A percentile compares a stretch with the other conserved stretches of the same genome.
These are phyloP conservation scores for Pythium grandisporangium DNA, from an alignment of 352 stramenopile genomes.

Conservation along the genomic window DNA sequence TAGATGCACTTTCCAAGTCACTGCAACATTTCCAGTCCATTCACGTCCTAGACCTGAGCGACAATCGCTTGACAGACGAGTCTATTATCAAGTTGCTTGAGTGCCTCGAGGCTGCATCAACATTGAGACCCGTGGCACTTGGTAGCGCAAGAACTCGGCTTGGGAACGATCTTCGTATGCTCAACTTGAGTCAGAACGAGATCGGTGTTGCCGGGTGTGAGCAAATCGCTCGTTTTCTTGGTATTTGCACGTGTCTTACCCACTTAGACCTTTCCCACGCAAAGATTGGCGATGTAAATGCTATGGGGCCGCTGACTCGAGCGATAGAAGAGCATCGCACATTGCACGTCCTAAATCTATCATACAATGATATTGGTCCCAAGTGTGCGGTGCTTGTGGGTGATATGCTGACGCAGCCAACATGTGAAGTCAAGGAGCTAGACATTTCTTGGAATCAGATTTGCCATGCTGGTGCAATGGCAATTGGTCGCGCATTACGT, in stretches of 20 bases:
- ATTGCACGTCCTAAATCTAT: slow-evolving; percentile 44
- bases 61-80: slow-evolving; percentile 57
- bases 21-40: slow-evolving; percentile 49
- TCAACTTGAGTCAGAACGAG: slow-evolving; percentile 70
- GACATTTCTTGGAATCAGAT: slow-evolving; percentile 73
- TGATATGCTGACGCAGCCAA: slow-evolving; percentile 44
- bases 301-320: slow-evolving; percentile 29
- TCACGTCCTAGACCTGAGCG: slow-evolving; percentile 51
- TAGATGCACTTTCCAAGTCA: slow-evolving; percentile 40
- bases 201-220: slow-evolving; percentile 37
- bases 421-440: slow-evolving; percentile 35
- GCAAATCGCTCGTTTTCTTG: slow-evolving; percentile 51
- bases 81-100: slow-evolving; percentile 56
- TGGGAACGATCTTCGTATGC: slow-evolving; percentile 29
- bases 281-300: slow-evolving; percentile 26
- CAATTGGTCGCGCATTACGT: slow-evolving; percentile 40
- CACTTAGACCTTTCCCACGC: slow-evolving; percentile 55
- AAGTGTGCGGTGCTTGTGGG: slow-evolving; percentile 35
- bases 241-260: slow-evolving; percentile 26
- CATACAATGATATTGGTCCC: slow-evolving; percentile 58
- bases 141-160: slow-evolving; percentile 3
- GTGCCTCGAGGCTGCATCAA: slow-evolving; percentile 18
- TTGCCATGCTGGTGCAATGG: slow-evolving; percentile 32
- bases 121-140: not conserved
- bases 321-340: slow-evolving; percentile 45